Base-by-base conservation (phyloP, 2,329 filamentous ascomycete genomes). In the Exophiala sideris region DNA sequence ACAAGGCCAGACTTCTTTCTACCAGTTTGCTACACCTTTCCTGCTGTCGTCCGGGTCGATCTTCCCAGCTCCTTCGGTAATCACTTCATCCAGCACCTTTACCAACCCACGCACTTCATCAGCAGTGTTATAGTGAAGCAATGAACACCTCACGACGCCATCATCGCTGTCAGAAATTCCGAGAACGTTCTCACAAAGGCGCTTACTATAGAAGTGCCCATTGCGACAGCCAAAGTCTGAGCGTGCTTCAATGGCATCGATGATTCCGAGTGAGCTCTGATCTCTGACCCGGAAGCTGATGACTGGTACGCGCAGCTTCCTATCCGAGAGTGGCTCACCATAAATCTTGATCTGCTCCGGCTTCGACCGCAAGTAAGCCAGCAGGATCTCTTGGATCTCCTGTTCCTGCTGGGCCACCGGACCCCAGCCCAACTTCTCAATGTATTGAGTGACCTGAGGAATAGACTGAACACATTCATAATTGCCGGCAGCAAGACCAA, bases 101-200 rank as follows among this genome's bases (percentile, higher is more conserved):
- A 64, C 57, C 45, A 65, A 45, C 6, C 63, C 63, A 33, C 60
- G 45, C 3, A 64, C 63, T 45, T 65, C 63, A 24, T 64, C 62
- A 29, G 53, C 65, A 2, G 84, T 87, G 62, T 89, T 89, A 65
- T 89, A 89, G 68, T 89, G 86, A 50, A 86, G 78, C 75, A 88
- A 76, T 62, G 84, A 87, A n/a, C 88, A 82, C 58, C 87, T 76
- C 3, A 87, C 77, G 7, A 89, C 80, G 0, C 85, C 87, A 60
- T 87, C 78, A 7, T 79, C 73, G 50, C 84, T 75, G 24, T 78
- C 73, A 20, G 49, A 42, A 46, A 87, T 68, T 0, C 76, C 76
- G 35, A 89, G 65, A 0, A 87, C 71, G 1, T 86, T 80, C 54
- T 80, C 72, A 10, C 81, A 74, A 59, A 89, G 65, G 12, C 86